These are phyloP conservation scores for Aegilops sharonensis DNA, from an alignment of 176 grass and related monocot genomes.

Conservation along the genomic window DNA sequence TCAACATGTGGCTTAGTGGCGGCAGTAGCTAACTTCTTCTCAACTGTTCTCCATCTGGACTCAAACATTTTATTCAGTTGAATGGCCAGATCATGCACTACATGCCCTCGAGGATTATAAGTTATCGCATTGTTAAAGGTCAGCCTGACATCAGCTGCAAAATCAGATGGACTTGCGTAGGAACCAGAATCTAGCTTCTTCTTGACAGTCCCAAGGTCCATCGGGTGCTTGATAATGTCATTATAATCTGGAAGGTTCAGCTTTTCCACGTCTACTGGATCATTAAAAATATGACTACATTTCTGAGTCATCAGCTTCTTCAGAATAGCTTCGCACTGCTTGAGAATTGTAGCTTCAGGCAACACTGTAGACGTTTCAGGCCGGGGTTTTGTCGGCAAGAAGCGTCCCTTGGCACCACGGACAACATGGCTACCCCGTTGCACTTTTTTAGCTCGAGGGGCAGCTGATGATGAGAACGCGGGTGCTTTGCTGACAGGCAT, in stretches of 20 bases:
- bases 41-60: conserved; percentile 71
- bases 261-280: conserved; percentile 72
- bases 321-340: conserved; percentile 76
- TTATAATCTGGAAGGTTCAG: conserved; percentile 92
- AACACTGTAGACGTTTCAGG: conserved; percentile 24
- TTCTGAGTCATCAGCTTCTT: conserved; percentile 91
- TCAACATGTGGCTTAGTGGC: conserved; percentile 23
- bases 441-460: conserved; percentile 40
- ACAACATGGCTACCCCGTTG: conserved; percentile 37
- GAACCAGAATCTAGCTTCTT: conserved; percentile 54
- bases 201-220: conserved; percentile 87
- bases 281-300: conserved; percentile 71
- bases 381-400: conserved; percentile 41
- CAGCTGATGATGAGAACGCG: conserved; percentile 42
- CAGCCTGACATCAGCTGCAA: conserved; percentile 85
- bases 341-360: conserved; percentile 44
- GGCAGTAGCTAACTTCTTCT: conserved; percentile 64
- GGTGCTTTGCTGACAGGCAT: conserved; percentile 25
- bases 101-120: conserved; percentile 82
- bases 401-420: conserved; percentile 51
- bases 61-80: conserved; percentile 83
- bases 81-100: conserved; percentile 79
- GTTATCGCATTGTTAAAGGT: conserved; percentile 86
- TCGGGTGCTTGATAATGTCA: conserved; percentile 80
- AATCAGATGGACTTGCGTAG: conserved; percentile 60